A percentile compares a stretch with the other conserved stretches of the same genome.
phyloP scores from a whole-genome alignment of 129 eudicot genomes.

The Tanacetum coccineum region DNA sequence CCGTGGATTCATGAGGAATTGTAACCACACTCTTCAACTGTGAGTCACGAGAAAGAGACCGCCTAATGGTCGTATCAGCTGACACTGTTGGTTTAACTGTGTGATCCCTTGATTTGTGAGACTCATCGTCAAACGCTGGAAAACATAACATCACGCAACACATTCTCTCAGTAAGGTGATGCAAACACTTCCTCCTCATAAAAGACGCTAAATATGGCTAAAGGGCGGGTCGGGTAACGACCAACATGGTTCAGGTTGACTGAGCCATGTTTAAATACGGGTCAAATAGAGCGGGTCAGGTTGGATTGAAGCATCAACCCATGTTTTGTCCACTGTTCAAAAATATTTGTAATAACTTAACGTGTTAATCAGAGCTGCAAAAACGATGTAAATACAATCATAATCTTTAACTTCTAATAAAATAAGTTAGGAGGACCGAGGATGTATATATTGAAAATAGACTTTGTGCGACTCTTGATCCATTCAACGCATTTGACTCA shows the following conservation, averaged over 20 bases:
- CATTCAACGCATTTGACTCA: background rate
- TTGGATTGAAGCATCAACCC: background rate
- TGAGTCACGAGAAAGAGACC: constrained; percentile 52
- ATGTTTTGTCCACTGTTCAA: background rate
- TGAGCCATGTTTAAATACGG: no score
- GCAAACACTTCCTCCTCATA: no score
- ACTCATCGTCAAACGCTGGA: constrained; percentile 45
- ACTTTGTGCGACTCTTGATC: background rate
- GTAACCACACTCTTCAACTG: constrained; percentile 44
- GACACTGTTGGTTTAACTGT: constrained; percentile 23
- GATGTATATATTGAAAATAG: background rate
- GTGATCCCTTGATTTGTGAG: constrained; percentile 59
- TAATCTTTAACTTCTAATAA: background rate
- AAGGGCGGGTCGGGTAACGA: no score
- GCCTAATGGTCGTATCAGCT: constrained; percentile 39
- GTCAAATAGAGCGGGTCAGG: background rate
- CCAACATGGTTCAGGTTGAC: no score
- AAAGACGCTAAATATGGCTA: no score
- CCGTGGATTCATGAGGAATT: constrained; percentile 39
- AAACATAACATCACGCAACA: constrained; percentile 22
- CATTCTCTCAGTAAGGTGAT: constrained; percentile 8
- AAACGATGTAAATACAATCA: background rate
- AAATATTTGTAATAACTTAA: background rate
- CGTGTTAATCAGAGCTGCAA: background rate
- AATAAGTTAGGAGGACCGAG: background rate